Base-by-base conservation (phyloP, 331 rosid genomes). In the Pyracantha coccinea region DNA sequence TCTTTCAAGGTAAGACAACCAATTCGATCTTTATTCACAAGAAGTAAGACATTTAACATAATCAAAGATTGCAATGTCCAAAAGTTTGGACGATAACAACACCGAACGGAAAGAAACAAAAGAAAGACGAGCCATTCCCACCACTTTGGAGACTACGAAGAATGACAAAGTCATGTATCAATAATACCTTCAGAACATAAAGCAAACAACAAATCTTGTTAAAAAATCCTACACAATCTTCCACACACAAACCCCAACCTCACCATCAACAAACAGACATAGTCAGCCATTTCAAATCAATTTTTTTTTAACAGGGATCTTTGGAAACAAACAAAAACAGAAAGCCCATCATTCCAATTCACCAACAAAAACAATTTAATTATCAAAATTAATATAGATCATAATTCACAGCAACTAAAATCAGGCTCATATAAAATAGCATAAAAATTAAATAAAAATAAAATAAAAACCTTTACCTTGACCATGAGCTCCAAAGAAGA, bases 11-110 rank as follows among this genome's bases (percentile, higher is more conserved):
- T 17, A 50, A 44, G 8, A 73, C 11, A 5, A 23, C 58, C n/a
- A 73, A 20, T 61, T 45, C 65, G 47, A 44, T 28, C 61, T 71
- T 62, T 71, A 74, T 71, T 8, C 20, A 27, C 61, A 66, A 47
- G 32, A 60, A 17, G 63, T 25, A 15, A 12, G 57, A 53, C 33
- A 32, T 50, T 11, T 58, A 55, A 50, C n/a, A 23, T 16, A 68
- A 79, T 24, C 47, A 73, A 68, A 28, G 55, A 53, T 55, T 54
- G 27, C 33, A 75, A 60, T 6, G 38, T 21, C 83, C 75, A 20
- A 29, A 7, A 14, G 33, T 20, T 28, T 44, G 25, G 38, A 25
- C 53, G 3, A 1, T 6, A 38, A 53, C 27, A 65, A 53, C 25
- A 33, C 55, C 13, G 4, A 32, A 59, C 5, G 33, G 29, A 70